A percentile compares a stretch with the other conserved stretches of the same genome.
These are phyloP conservation scores for Bryoglossum gracile DNA, from an alignment of 495 filamentous ascomycete species.

Conservation along the genomic window DNA sequence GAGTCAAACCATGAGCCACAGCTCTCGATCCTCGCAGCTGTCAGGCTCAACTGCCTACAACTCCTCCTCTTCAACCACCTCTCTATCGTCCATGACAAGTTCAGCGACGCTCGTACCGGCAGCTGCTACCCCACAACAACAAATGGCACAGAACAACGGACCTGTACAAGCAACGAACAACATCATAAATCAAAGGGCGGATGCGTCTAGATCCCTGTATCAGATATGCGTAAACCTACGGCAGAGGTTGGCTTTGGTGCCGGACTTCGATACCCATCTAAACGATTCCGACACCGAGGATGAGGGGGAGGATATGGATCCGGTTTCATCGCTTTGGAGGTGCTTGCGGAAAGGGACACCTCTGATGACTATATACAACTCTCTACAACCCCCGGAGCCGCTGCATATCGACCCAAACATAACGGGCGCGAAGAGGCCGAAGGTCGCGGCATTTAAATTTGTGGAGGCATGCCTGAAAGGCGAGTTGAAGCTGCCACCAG, in stretches of 20 bases:
- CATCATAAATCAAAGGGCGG: slow-evolving; percentile 91
- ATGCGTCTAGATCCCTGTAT: slow-evolving; percentile 80
- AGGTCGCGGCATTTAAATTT: slow-evolving; percentile 50
- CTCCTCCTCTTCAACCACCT: slow-evolving; percentile 35
- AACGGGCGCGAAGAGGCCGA: slow-evolving; percentile 57
- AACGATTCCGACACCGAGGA: slow-evolving; percentile 58
- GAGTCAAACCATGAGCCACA: slow-evolving; percentile 36
- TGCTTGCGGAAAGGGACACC: slow-evolving; percentile 79
- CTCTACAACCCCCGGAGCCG: slow-evolving; percentile 55
- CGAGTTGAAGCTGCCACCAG: slow-evolving; percentile 66
- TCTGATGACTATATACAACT: slow-evolving; percentile 83
- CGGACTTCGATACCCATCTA: slow-evolving; percentile 68
- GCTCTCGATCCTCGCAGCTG: slow-evolving; percentile 45
- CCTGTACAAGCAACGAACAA: slow-evolving; percentile 69
- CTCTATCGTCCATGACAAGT: slow-evolving; percentile 39
- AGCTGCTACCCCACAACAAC: background rate
- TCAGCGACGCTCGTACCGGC: slow-evolving; percentile 32
- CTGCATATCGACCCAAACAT: slow-evolving; percentile 54
- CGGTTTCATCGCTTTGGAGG: slow-evolving; percentile 86
- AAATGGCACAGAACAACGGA: slow-evolving; percentile 36
- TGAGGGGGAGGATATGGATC: slow-evolving; percentile 49
- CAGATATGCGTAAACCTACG: slow-evolving; percentile 86
- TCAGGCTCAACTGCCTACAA: slow-evolving; percentile 44
- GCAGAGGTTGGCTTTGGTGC: slow-evolving; percentile 72
- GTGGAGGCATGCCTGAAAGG: slow-evolving; percentile 43